These are phyloP conservation scores for Epicoccum nigrum DNA, from an alignment of 2,329 filamentous ascomycete genomes.

Conservation along the genomic window DNA sequence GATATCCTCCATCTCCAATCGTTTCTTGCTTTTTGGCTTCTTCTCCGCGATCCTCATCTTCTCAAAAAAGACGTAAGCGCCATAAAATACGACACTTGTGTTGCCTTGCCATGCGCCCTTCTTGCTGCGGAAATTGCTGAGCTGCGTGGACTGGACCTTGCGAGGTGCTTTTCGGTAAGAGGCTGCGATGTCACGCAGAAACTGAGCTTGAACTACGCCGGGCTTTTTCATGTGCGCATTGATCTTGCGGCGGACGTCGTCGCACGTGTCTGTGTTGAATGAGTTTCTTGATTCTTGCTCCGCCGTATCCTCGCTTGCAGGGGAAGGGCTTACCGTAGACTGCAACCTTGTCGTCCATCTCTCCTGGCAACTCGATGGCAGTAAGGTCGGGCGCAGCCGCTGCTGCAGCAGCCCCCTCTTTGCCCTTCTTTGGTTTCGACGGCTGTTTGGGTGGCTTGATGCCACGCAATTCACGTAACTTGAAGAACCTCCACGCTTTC, in stretches of 20 bases:
- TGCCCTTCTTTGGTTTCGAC: conserved; percentile 11
- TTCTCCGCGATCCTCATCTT: conserved; percentile 60
- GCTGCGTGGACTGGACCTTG: conserved; percentile 53
- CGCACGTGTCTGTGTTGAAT: conserved; percentile 55
- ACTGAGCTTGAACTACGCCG: conserved; percentile 58
- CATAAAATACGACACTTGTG: conserved; percentile 59
- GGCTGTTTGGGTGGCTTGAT: conserved; percentile 37
- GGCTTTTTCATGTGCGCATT: conserved; percentile 56
- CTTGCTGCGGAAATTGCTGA: conserved; percentile 59
- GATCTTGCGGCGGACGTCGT: conserved; percentile 65
- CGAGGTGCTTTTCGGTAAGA: conserved; percentile 46
- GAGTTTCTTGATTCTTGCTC: not conserved
- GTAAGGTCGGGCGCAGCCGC: not conserved
- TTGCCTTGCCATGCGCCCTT: conserved; percentile 58
- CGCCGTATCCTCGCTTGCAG: conserved; percentile 4
- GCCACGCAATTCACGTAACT: conserved; percentile 57
- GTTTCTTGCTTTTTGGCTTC: conserved; percentile 59
- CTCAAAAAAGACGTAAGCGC: conserved; percentile 65
- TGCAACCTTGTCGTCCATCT: not conserved
- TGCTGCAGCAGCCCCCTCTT: not conserved
- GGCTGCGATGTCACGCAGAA: conserved; percentile 57
- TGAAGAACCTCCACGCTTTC: conserved; percentile 52
- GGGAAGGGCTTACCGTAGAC: not conserved
- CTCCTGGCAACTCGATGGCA: not conserved
- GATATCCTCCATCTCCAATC: conserved; percentile 58